phyloP scores from a whole-genome alignment of 2,329 filamentous ascomycete species.

The Colletotrichum tanaceti region DNA sequence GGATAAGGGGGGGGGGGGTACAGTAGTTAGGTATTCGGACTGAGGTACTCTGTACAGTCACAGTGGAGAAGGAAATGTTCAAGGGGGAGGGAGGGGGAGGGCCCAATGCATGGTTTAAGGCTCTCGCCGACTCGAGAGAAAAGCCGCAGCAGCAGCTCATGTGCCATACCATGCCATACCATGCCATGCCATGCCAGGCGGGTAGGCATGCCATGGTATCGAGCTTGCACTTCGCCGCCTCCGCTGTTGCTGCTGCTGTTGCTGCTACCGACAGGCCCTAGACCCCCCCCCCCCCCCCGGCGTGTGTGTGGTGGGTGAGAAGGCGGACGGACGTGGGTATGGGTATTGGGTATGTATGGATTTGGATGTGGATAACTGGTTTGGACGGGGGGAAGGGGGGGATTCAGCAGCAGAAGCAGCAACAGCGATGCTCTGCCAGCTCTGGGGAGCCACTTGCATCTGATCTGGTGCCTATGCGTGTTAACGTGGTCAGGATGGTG shows the following conservation, averaged over 20 bases:
- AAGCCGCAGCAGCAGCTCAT: conserved; percentile 51
- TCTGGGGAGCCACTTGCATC: conserved; percentile 51
- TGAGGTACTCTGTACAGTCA: conserved; percentile 35
- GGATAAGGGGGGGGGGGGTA: conserved; percentile 22
- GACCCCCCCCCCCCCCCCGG: too few species aligned
- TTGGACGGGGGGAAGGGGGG: conserved; percentile 1
- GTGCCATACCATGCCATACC: too few species aligned
- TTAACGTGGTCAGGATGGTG: conserved; percentile 32
- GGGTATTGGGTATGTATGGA: conserved; percentile 3
- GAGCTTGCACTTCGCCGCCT: conserved; percentile 10
- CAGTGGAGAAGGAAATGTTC: conserved; percentile 50
- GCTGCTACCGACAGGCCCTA: conserved; percentile 5
- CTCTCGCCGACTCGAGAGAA: conserved; percentile 50
- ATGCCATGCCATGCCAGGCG: conserved; percentile 47
- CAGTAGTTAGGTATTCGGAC: background rate
- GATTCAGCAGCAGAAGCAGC: background rate
- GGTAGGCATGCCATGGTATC: conserved; percentile 37
- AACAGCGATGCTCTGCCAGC: conserved; percentile 45
- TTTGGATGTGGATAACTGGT: conserved; percentile 16
- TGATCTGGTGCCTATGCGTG: conserved; percentile 20
- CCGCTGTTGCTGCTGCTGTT: background rate
- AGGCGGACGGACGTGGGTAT: background rate
- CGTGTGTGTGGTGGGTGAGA: conserved; percentile 1
- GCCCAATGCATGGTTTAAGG: conserved; percentile 50
- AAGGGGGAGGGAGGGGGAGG: conserved; percentile 47